Conservation (phyloP, 2,329 filamentous ascomycete species). For the Paramyrothecium sp. region DNA sequence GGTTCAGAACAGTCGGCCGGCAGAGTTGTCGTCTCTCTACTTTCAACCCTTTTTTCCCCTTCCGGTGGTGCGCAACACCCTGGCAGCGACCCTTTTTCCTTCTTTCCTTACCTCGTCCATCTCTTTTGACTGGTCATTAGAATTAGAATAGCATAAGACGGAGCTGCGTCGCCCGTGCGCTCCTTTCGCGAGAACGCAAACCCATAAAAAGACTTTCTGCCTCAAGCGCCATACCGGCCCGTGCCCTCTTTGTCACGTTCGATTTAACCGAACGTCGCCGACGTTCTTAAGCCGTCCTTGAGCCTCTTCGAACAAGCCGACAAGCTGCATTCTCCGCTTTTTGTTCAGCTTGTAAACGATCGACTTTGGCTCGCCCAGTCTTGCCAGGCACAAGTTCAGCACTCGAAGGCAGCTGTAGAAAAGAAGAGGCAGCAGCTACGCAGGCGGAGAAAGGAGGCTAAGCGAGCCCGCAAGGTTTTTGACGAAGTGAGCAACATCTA, state of each 20-base stretch:
- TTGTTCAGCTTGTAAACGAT: slow-evolving; percentile 54
- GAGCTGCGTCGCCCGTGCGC: background rate
- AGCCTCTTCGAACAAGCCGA: slow-evolving; percentile 32
- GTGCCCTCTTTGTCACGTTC: background rate
- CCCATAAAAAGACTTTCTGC: too few relatives aligned
- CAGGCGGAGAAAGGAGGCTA: slow-evolving; percentile 29
- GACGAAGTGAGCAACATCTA: slow-evolving; percentile 42
- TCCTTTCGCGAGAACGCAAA: background rate
- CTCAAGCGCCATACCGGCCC: background rate
- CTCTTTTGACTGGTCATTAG: background rate
- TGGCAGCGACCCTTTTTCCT: background rate
- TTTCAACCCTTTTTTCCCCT: slow-evolving; percentile 1
- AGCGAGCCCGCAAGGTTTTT: slow-evolving; percentile 36
- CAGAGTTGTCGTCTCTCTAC: slow-evolving; percentile 18
- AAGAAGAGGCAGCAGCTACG: slow-evolving; percentile 31
- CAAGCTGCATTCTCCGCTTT: slow-evolving; percentile 72
- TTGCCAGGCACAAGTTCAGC: slow-evolving; percentile 12
- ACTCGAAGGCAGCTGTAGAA: slow-evolving; percentile 20
- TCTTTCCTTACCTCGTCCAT: background rate
- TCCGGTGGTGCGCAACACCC: background rate
- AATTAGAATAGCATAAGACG: background rate
- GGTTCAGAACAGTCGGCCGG: slow-evolving; percentile 47
- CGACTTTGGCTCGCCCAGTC: slow-evolving; percentile 34
- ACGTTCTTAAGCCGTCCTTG: background rate
- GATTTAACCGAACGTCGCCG: background rate